Conservation (phyloP, 2,329 filamentous ascomycete genomes). For the Aspergillus japonicus region DNA sequence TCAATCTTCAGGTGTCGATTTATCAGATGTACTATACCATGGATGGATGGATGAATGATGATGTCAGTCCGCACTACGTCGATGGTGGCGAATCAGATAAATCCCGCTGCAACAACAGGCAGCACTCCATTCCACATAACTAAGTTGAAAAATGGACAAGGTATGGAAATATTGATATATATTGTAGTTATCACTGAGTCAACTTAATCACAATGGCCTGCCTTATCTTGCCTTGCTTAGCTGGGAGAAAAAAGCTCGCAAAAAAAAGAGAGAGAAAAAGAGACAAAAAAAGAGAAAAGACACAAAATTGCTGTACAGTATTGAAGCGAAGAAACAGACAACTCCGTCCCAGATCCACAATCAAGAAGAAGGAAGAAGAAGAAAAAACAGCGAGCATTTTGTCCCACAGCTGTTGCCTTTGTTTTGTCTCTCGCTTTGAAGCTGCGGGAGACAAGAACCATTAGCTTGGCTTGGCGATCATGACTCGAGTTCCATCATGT, state of each 20-base stretch:
- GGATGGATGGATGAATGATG: background rate
- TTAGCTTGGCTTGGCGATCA: background rate
- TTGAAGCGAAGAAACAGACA: background rate
- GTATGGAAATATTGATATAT: background rate
- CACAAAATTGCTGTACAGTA: background rate
- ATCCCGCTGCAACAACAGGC: background rate
- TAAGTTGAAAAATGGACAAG: background rate
- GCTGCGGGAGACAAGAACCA: background rate
- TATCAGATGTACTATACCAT: background rate
- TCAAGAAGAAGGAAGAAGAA: slow-evolving; percentile 2
- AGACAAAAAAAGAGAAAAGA: background rate
- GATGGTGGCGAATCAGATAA: slow-evolving; percentile 1
- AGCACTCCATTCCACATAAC: too few species aligned
- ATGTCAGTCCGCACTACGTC: background rate
- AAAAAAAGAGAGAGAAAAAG: background rate
- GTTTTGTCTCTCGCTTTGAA: background rate
- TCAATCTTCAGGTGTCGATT: background rate
- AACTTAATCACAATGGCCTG: background rate
- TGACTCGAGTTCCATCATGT: background rate
- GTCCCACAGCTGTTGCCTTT: background rate
- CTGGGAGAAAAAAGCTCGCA: background rate
- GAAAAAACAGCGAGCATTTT: background rate
- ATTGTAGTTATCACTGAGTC: background rate
- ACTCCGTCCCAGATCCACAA: background rate
- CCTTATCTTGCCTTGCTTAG: background rate